A percentile compares a stretch with the other conserved stretches of the same genome.
phyloP scores from a whole-genome alignment of 2,329 filamentous ascomycete species.

The Fusarium stilboides region DNA sequence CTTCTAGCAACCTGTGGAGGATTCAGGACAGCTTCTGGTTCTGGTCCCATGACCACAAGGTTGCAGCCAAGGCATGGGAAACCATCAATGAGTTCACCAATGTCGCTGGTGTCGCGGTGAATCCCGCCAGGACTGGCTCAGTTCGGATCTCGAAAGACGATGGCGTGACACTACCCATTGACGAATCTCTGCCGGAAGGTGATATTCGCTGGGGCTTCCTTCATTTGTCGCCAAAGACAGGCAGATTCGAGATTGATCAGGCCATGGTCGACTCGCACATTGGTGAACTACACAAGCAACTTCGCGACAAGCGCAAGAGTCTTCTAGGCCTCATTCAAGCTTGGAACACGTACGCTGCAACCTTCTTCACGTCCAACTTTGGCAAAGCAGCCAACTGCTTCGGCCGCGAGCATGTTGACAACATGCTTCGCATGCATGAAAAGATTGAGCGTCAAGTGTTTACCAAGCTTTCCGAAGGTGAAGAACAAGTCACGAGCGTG shows the following conservation, averaged over 20 bases:
- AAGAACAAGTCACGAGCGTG: constrained; percentile 58
- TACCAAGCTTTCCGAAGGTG: constrained; percentile 49
- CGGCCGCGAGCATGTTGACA: constrained; percentile 66
- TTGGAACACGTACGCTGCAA: constrained; percentile 68
- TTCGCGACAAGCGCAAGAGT: constrained; percentile 67
- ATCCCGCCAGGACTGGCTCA: constrained; percentile 65
- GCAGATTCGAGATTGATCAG: constrained; percentile 73
- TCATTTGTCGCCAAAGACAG: constrained; percentile 65
- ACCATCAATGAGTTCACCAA: constrained; percentile 68
- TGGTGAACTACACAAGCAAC: constrained; percentile 70
- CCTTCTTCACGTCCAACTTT: constrained; percentile 69
- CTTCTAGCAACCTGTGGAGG: constrained; percentile 69
- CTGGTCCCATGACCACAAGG: constrained; percentile 69
- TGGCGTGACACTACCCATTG: constrained; percentile 37
- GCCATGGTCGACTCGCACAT: constrained; percentile 72
- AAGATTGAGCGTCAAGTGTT: constrained; percentile 66
- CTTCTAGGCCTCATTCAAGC: constrained; percentile 62
- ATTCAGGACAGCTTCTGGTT: constrained; percentile 79
- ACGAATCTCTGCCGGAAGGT: constrained; percentile 61
- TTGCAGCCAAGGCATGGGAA: constrained; percentile 71
- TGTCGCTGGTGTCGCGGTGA: constrained; percentile 71
- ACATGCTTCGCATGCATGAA: constrained; percentile 65
- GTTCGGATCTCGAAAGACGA: constrained; percentile 57
- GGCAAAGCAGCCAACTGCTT: constrained; percentile 67
- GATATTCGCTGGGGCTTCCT: constrained; percentile 71